A percentile compares a stretch with the other conserved stretches of the same genome.
Evolutionary conservation across 108 stramenopile genomes (phyloP).

Genomic region (Fistulifera pelliculosa): DNA sequence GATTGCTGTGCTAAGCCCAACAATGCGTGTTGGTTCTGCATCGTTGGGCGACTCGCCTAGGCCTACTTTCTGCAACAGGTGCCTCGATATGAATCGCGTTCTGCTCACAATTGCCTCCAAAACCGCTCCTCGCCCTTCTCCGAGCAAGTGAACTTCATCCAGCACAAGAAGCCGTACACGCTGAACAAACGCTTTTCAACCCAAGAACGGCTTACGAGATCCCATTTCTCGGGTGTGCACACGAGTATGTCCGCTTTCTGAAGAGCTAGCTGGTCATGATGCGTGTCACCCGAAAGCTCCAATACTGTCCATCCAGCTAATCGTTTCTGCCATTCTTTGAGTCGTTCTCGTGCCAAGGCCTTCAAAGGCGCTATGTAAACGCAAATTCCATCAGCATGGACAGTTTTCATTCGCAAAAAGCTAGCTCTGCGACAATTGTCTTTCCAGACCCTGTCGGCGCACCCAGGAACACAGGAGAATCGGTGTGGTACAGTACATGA

Average conservation of each 20-base stretch:
- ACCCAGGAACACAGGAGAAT: constrained; percentile 89
- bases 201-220: constrained; percentile 94
- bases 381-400: constrained; percentile 66
- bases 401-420: constrained; percentile 81
- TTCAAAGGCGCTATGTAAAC: constrained; percentile 99
- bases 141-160: constrained; percentile 98
- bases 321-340: constrained; percentile 89
- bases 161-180: constrained; percentile 90
- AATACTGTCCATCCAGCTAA: constrained; percentile 88
- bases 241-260: constrained; percentile 89
- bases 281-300: constrained; percentile 96
- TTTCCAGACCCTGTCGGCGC: constrained; percentile 96
- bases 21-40: constrained; percentile 61
- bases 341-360: constrained; percentile 92
- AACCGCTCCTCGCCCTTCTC: constrained; percentile 98
- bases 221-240: constrained; percentile 99
- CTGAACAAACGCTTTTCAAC: constrained; percentile 66
- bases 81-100: constrained; percentile 83
- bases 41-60: neutral
- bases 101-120: constrained; percentile 95
- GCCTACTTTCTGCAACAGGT: constrained; percentile 26
- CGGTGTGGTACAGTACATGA: constrained; percentile 82
- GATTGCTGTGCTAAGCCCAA: constrained; percentile 94
- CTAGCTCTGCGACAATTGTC: constrained; percentile 77
- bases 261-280: constrained; percentile 79